Percentiles rank a stretch among this genome's conserved stretches.
These are phyloP conservation scores for Coemansia sp. DNA, from an alignment of 192 early-diverging fungal species.

Conservation along the genomic window DNA sequence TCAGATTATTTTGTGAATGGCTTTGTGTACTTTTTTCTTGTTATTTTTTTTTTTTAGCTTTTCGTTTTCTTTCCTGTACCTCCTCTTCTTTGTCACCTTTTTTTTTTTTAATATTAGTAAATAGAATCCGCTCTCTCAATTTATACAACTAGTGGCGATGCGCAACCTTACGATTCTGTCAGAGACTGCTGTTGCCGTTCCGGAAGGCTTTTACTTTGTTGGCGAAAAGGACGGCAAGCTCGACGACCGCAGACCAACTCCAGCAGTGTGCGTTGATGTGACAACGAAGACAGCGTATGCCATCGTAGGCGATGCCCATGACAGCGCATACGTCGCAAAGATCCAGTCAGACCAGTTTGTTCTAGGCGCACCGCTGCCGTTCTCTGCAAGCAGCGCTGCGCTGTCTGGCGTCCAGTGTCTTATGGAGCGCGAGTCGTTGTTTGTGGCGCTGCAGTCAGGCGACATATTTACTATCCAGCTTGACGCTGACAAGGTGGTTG, in stretches of 20 bases:
- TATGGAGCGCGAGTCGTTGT: slow-evolving; percentile 55
- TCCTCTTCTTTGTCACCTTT: not conserved
- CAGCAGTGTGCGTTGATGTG: slow-evolving; percentile 23
- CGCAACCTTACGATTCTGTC: slow-evolving; percentile 29
- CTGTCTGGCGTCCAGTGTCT: slow-evolving; percentile 45
- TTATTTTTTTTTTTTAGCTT: slow-evolving; percentile 1
- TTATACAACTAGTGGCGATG: slow-evolving; percentile 3
- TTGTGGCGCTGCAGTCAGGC: slow-evolving; percentile 50
- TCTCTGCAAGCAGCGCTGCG: slow-evolving; percentile 11
- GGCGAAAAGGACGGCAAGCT: not conserved
- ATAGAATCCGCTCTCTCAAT: not conserved
- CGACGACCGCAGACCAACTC: not conserved
- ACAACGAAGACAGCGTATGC: slow-evolving; percentile 7
- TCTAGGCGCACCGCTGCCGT: slow-evolving; percentile 18
- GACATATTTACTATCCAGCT: slow-evolving; percentile 45
- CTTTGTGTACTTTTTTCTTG: not conserved
- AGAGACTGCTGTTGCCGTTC: slow-evolving; percentile 15
- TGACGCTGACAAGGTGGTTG: not conserved
- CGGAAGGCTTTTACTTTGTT: slow-evolving; percentile 10
- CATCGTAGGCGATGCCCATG: slow-evolving; percentile 12
- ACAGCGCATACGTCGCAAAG: slow-evolving; percentile 8
- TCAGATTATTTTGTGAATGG: not conserved
- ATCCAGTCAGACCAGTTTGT: not conserved
- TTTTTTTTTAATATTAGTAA: not conserved
- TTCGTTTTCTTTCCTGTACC: not conserved